Conservation (phyloP, 495 filamentous ascomycete species). For the Opeltia flavorubescens region DNA sequence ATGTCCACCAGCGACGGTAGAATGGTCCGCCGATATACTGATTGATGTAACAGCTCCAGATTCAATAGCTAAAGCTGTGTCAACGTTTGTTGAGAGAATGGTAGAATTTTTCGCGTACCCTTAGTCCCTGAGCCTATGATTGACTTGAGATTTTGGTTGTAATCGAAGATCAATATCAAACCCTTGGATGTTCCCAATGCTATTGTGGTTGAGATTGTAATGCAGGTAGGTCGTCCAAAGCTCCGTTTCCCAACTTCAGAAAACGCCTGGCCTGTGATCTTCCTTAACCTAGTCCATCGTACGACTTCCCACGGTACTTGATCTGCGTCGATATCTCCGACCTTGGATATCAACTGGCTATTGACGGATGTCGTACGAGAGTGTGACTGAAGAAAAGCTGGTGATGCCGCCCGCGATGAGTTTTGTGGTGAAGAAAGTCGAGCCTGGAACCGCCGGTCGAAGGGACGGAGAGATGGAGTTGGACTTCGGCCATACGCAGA, state of each 20-base stretch:
- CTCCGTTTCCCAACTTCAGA: conserved; percentile 90
- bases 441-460: conserved; percentile 87
- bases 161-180: conserved; percentile 89
- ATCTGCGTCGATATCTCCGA: conserved; percentile 47
- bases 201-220: conserved; percentile 79
- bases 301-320: conserved; percentile 88
- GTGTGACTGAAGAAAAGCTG: conserved; percentile 59
- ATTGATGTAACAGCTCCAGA: conserved; percentile 77
- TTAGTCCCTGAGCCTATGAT: conserved; percentile 92
- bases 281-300: conserved; percentile 86
- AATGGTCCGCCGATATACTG: conserved; percentile 85
- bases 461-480: conserved; percentile 76
- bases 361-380: conserved; percentile 62
- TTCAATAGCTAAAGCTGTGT: conserved; percentile 53
- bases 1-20: conserved; percentile 82
- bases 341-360: conserved; percentile 40
- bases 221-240: conserved; percentile 83
- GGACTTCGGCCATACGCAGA: conserved; percentile 38
- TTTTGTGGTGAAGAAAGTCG: conserved; percentile 48
- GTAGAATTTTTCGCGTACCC: conserved; percentile 37
- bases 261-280: conserved; percentile 75
- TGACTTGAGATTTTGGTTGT: conserved; percentile 83
- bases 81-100: not conserved
- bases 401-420: conserved; percentile 59
- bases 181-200: conserved; percentile 88